phyloP scores from a whole-genome alignment of 2,329 filamentous ascomycete species.

The Xylaria hypoxylon region DNA sequence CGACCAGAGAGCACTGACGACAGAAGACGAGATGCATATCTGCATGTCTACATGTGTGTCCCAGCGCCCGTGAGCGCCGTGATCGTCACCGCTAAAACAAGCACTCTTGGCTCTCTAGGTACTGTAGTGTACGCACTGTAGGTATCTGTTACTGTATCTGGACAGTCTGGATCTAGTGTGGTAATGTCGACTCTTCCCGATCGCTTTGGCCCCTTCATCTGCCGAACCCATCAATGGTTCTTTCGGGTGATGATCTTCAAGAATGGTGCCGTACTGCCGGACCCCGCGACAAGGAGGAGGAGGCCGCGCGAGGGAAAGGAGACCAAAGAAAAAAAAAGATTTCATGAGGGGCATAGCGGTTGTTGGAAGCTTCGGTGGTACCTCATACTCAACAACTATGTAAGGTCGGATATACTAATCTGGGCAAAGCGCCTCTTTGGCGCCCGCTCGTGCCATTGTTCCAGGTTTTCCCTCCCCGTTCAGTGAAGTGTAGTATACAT shows the following conservation, averaged over 20 bases:
- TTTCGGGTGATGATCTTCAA: conserved; percentile 30
- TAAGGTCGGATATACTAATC: conserved; percentile 3
- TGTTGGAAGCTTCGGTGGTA: neutral
- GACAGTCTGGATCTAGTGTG: neutral
- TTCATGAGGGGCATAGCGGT: conserved; percentile 15
- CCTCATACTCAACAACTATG: neutral
- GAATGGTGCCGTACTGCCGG: conserved; percentile 11
- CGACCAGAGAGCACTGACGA: no score
- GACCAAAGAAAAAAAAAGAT: neutral
- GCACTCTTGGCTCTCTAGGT: conserved; percentile 8
- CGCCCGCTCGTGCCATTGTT: conserved; percentile 1
- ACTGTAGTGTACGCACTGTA: neutral
- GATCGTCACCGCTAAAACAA: conserved; percentile 14
- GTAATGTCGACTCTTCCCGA: conserved; percentile 8
- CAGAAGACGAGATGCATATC: no score
- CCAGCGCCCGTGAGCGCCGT: neutral
- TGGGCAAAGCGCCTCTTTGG: conserved; percentile 5
- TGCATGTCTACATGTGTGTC: neutral
- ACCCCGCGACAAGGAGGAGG: conserved; percentile 4
- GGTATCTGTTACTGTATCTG: neutral
- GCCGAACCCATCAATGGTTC: conserved; percentile 20
- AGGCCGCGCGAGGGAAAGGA: neutral
- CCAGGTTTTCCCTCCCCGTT: no score
- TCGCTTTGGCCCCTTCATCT: conserved; percentile 18
- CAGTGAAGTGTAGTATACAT: no score